Conservation (phyloP, 2,329 filamentous ascomycete species). For the Teratosphaeria nubilosa region DNA sequence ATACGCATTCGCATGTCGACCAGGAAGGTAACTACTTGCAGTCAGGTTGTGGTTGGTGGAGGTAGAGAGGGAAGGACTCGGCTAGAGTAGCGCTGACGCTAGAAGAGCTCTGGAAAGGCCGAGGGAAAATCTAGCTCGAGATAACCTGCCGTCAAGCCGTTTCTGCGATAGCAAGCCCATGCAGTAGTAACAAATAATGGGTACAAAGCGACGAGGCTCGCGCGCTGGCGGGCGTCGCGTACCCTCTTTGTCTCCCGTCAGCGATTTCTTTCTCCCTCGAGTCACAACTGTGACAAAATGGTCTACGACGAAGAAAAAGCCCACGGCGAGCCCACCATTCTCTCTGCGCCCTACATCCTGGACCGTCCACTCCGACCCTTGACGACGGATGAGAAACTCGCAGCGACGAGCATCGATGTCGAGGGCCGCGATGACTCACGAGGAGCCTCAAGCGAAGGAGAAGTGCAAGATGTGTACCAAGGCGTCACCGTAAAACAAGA, state of each 20-base stretch:
- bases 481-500: slow-evolving; percentile 7
- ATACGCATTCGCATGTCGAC: no score
- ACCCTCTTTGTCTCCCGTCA: neutral
- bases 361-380: slow-evolving; percentile 11
- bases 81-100: neutral
- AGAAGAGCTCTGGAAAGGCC: neutral
- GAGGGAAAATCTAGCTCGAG: neutral
- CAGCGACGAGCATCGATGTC: slow-evolving; percentile 15
- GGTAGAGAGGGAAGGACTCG: neutral
- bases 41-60: neutral
- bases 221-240: neutral
- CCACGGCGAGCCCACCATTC: neutral
- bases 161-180: neutral
- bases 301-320: slow-evolving; percentile 2
- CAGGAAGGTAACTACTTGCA: neutral
- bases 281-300: neutral
- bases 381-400: slow-evolving; percentile 21
- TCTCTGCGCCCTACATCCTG: neutral
- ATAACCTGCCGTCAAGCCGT: neutral
- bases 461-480: slow-evolving; percentile 2
- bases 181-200: neutral
- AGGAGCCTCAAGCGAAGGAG: neutral
- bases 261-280: neutral
- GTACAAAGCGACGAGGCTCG: neutral
- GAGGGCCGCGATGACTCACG: slow-evolving; percentile 8